Evolutionary conservation across 345 rosid genomes (phyloP).

Genomic region (Durio zibethinus): DNA sequence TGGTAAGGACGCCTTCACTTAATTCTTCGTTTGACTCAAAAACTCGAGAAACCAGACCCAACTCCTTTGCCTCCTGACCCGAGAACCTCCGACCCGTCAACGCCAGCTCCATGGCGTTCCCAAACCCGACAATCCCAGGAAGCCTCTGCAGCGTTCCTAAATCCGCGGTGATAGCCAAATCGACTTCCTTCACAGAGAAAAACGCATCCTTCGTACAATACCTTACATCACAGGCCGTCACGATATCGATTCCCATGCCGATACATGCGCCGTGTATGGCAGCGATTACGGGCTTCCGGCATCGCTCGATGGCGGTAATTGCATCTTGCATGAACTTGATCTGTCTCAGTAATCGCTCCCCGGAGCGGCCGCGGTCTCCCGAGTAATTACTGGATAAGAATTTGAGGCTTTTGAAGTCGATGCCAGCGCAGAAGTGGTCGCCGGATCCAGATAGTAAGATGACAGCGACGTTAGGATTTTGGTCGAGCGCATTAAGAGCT

Average conservation of each 20-base stretch:
- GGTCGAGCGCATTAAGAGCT: conserved; percentile 61
- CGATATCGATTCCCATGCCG: conserved; percentile 64
- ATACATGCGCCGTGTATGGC: conserved; percentile 71
- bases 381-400: conserved; percentile 12
- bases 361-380: conserved; percentile 48
- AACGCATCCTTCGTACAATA: conserved; percentile 57
- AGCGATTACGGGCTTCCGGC: conserved; percentile 82
- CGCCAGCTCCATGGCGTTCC: conserved; percentile 67
- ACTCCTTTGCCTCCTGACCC: conserved; percentile 61
- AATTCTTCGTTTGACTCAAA: conserved; percentile 58
- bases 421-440: conserved; percentile 75
- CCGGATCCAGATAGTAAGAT: conserved; percentile 66
- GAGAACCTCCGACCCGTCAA: conserved; percentile 66
- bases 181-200: conserved; percentile 81
- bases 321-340: conserved; percentile 67
- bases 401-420: conserved; percentile 50
- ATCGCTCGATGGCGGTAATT: conserved; percentile 66
- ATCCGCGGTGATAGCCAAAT: conserved; percentile 74
- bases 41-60: conserved; percentile 70
- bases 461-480: conserved; percentile 47
- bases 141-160: conserved; percentile 84
- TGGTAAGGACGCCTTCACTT: conserved; percentile 37
- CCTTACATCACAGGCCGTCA: conserved; percentile 81
- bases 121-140: conserved; percentile 67
- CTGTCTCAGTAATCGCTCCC: conserved; percentile 50